Evolutionary conservation across 2,329 filamentous ascomycete genomes (phyloP).

Genomic region (Taxawa tesnikishii): DNA sequence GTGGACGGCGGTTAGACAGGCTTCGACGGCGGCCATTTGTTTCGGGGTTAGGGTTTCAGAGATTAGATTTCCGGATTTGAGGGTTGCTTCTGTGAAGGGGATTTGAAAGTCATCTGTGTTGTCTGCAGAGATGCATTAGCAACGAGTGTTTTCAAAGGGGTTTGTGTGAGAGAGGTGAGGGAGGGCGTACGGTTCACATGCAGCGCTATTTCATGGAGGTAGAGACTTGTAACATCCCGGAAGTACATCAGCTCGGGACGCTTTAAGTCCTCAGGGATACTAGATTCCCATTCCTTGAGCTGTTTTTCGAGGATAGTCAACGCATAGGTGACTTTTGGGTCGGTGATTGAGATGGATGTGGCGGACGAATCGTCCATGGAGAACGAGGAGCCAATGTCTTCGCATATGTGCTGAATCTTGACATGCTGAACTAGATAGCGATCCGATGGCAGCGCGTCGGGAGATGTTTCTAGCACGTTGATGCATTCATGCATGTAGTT

Average conservation of each 20-base stretch:
- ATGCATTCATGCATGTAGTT: constrained; percentile 53
- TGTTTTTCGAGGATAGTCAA: constrained; percentile 43
- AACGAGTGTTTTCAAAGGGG: neutral
- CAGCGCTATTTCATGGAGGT: constrained; percentile 38
- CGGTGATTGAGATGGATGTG: constrained; percentile 38
- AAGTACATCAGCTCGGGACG: constrained; percentile 27
- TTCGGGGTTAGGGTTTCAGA: constrained; percentile 30
- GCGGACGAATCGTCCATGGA: constrained; percentile 42
- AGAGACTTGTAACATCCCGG: constrained; percentile 35
- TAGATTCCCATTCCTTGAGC: constrained; percentile 34
- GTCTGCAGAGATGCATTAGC: constrained; percentile 10
- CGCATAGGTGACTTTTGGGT: constrained; percentile 42
- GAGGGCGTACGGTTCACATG: constrained; percentile 28
- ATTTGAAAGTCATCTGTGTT: constrained; percentile 32
- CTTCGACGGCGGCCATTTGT: constrained; percentile 33
- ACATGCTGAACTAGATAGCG: constrained; percentile 44
- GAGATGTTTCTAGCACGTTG: constrained; percentile 42
- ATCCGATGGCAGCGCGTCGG: constrained; percentile 45
- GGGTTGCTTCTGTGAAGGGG: constrained; percentile 27
- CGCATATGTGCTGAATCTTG: constrained; percentile 45
- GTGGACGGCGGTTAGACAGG: constrained; percentile 32
- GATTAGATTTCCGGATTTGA: constrained; percentile 26
- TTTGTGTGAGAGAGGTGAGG: neutral
- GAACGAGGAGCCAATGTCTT: constrained; percentile 44
- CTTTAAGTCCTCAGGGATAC: constrained; percentile 25